Conservation (phyloP, 306 rosid species). For the Prunus campanulata region DNA sequence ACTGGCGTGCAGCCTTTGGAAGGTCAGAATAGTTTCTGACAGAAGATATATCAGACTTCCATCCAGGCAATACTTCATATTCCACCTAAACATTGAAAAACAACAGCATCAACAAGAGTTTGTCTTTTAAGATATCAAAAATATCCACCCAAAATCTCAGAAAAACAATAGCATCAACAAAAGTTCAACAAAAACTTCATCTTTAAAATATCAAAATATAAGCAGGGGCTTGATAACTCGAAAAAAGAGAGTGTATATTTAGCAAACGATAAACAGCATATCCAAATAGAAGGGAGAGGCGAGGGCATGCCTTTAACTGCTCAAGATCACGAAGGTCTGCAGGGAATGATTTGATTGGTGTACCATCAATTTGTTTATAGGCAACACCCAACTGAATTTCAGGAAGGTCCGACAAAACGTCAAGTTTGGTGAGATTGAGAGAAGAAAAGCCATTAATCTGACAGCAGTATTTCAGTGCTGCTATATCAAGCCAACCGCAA, state of each 20-base stretch:
- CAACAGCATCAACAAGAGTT: slow-evolving; percentile 7
- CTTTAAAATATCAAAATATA: neutral
- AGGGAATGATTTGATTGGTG: slow-evolving; percentile 69
- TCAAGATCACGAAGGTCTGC: slow-evolving; percentile 83
- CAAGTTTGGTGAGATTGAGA: slow-evolving; percentile 89
- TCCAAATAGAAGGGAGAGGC: neutral
- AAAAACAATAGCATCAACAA: too few species aligned
- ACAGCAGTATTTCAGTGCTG: slow-evolving; percentile 69
- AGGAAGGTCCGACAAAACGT: slow-evolving; percentile 74
- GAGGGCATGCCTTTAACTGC: slow-evolving; percentile 61
- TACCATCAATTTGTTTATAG: slow-evolving; percentile 63
- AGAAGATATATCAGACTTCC: slow-evolving; percentile 78
- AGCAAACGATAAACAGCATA: neutral
- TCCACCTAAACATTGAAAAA: slow-evolving; percentile 61
- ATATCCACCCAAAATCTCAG: too few species aligned
- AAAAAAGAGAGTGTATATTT: neutral
- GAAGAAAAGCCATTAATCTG: slow-evolving; percentile 90
- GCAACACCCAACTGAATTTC: slow-evolving; percentile 77
- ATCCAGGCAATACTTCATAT: slow-evolving; percentile 80
- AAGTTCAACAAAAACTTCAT: neutral
- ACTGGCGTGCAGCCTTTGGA: slow-evolving; percentile 72
- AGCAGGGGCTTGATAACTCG: neutral
- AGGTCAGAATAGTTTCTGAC: slow-evolving; percentile 83
- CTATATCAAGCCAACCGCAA: slow-evolving; percentile 97
- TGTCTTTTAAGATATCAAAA: too few species aligned